Conservation (phyloP, 1,284 basidiomycete species). For the Boletus semigastroideus region DNA sequence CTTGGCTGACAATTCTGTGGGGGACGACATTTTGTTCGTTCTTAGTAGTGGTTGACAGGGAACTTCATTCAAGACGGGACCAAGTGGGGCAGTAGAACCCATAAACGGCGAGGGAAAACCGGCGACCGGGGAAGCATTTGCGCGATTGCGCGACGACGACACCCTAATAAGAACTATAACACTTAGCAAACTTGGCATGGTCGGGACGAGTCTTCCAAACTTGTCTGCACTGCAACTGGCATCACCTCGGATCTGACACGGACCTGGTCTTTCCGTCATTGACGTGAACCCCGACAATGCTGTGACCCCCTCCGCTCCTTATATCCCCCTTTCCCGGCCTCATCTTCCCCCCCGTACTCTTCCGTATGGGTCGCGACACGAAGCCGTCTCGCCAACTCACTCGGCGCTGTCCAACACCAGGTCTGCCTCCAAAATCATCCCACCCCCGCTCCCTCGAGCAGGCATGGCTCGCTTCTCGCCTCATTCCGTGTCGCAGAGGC, state of each 20-base stretch:
- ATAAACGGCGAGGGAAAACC: constrained; percentile 27
- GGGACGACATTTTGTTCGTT: constrained; percentile 13
- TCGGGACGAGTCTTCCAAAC: constrained; percentile 41
- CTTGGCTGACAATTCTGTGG: constrained; percentile 24
- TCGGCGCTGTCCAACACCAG: constrained; percentile 25
- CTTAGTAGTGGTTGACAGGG: too few species aligned
- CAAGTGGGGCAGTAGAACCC: background rate
- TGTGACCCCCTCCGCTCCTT: constrained; percentile 33
- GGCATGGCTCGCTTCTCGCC: constrained; percentile 65
- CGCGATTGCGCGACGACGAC: too few species aligned
- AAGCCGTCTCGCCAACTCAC: constrained; percentile 22
- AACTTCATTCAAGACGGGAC: too few species aligned
- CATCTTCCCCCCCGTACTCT: constrained; percentile 19
- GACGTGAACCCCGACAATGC: constrained; percentile 38
- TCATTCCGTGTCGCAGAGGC: constrained; percentile 42
- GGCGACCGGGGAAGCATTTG: too few species aligned
- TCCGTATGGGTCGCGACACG: constrained; percentile 29
- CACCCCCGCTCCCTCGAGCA: constrained; percentile 43
- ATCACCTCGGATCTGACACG: constrained; percentile 41
- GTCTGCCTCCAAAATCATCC: constrained; percentile 16
- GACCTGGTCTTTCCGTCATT: constrained; percentile 35
- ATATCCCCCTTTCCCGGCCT: constrained; percentile 26
- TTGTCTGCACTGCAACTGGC: constrained; percentile 34
- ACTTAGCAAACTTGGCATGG: background rate
- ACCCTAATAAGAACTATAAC: background rate